Base-by-base conservation (phyloP, 495 filamentous ascomycete species). In the Trichodelitschia bisporula region DNA sequence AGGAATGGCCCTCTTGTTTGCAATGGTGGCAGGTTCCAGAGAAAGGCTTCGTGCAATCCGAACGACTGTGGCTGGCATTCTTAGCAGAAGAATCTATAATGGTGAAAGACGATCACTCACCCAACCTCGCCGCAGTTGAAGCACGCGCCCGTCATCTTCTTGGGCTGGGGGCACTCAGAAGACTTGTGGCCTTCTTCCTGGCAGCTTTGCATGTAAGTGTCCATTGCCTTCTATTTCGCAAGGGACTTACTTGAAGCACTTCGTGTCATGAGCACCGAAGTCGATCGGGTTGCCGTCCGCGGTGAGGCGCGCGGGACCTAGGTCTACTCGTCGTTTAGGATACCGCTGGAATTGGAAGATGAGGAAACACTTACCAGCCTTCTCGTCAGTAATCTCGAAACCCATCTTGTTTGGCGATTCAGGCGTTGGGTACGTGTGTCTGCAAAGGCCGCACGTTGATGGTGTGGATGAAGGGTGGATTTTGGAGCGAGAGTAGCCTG, bases 101-200 rank as follows among this genome's bases (percentile, higher is more conserved):
- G 12, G 21, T 24, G 21, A 12, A 24, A 24, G 21, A 12, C 8
- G 8, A 8, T 10, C n/a, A 35, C 55, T 52, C 57, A 73, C 72
- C 74, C 76, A 35, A 58, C 49, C 42, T 79, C 50, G 20, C 72
- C 75, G 37, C 79, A 90, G 44, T 79, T 82, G 61, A 68, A 89
- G 54, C 78, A 90, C 19, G 55, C 61, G 15, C 55, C 57, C 19
- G 40, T 53, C 11, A 47, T 47, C 36, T 55, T 50, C 13, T 55
- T 51, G 30, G 54, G 56, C 19, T 62, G 50, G 1, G 59, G 55
- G 38, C 68, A 73, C 15, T 69, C 56, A 19, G 64, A 61, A 23
- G 64, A 58, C 36, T 67, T 61, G 36, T 74, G 69, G 15, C 54
- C 62, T n/a, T n/a, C n/a, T n/a, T n/a, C n/a, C n/a, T n/a, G 11